phyloP scores from a whole-genome alignment of 148 eudicot species.

The Vaccinium myrtillus region DNA sequence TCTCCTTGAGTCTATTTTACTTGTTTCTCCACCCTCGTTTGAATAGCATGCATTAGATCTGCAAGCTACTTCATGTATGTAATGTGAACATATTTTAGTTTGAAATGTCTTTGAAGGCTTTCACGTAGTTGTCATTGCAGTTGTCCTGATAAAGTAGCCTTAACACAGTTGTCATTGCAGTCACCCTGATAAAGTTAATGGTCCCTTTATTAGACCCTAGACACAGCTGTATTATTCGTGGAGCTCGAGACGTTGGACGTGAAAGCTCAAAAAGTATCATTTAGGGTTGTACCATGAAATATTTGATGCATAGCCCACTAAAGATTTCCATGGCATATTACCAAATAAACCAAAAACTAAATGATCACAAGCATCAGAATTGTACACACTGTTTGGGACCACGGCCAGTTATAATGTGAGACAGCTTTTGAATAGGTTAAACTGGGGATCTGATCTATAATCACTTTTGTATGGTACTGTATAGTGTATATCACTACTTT shows the following conservation, averaged over 20 bases:
- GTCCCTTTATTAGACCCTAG: background rate
- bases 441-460: background rate
- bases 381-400: slow-evolving; percentile 16
- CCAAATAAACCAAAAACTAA: slow-evolving; percentile 9
- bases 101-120: background rate
- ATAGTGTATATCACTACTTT: background rate
- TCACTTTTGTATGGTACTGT: background rate
- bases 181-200: background rate
- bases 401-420: background rate
- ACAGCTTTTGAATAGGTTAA: background rate
- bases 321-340: background rate
- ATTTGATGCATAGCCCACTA: background rate
- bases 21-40: background rate
- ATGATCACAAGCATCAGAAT: slow-evolving; percentile 5
- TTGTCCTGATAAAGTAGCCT: background rate
- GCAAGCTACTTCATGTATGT: background rate
- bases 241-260: background rate
- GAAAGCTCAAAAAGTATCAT: background rate
- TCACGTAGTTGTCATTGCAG: background rate
- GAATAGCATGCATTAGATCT: background rate
- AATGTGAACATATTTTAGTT: background rate
- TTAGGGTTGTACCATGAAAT: slow-evolving; percentile 10
- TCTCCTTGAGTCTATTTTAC: background rate
- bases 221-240: background rate
- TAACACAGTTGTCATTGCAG: background rate